phyloP scores from a whole-genome alignment of 2,329 filamentous ascomycete species.

The Clonostachys rhizophaga region DNA sequence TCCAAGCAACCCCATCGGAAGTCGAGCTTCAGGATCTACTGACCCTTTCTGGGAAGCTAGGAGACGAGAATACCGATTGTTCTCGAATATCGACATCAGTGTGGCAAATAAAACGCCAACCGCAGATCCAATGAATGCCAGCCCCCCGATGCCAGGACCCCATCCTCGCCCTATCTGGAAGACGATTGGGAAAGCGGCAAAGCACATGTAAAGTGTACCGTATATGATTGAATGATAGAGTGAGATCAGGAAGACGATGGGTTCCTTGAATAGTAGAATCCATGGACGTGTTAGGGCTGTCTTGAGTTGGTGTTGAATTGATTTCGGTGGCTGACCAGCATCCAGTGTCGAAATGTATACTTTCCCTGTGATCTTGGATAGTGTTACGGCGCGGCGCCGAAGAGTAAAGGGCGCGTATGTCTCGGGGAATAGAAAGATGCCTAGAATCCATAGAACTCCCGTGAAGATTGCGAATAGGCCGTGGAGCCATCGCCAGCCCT shows the following conservation, averaged over 20 bases:
- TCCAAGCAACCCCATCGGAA: conserved; percentile 50
- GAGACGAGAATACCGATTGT: conserved; percentile 12
- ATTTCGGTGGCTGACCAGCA: conserved; percentile 18
- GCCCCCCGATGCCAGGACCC: conserved; percentile 43
- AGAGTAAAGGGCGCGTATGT: conserved; percentile 49
- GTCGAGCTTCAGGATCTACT: conserved; percentile 43
- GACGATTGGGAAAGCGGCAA: conserved; percentile 46
- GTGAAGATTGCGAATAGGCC: conserved; percentile 52
- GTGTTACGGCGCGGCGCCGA: conserved; percentile 34
- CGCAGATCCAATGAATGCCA: conserved; percentile 55
- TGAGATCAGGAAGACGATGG: conserved; percentile 54
- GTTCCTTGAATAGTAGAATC: conserved; percentile 55
- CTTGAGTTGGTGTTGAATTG: conserved; percentile 30
- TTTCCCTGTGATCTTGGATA: conserved; percentile 42
- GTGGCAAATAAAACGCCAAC: conserved; percentile 53
- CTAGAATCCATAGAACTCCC: conserved; percentile 44
- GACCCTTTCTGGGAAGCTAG: neutral
- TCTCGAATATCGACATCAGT: conserved; percentile 37
- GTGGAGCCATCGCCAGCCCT: conserved; percentile 55
- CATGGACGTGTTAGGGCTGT: conserved; percentile 52
- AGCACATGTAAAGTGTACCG: conserved; percentile 42
- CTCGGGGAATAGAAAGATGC: conserved; percentile 39
- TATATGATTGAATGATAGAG: conserved; percentile 53
- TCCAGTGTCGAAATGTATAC: conserved; percentile 44
- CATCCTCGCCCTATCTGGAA: conserved; percentile 48